A percentile compares a stretch with the other conserved stretches of the same genome.
phyloP scores from a whole-genome alignment of 805 yeast species.

The Nakazawaea ishiwadae region DNA sequence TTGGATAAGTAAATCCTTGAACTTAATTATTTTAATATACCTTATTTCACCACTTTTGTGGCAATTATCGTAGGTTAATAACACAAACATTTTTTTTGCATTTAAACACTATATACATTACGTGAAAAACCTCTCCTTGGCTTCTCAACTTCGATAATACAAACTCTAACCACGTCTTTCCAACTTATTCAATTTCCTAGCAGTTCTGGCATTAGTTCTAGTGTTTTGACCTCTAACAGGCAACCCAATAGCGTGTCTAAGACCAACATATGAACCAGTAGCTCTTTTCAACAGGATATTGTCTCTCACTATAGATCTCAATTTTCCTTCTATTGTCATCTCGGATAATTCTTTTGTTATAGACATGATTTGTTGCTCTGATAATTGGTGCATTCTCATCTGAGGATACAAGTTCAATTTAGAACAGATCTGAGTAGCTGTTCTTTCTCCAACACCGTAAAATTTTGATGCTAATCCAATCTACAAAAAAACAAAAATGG shows the following conservation, averaged over 20 bases:
- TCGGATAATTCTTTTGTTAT: constrained; percentile 84
- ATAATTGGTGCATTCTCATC: constrained; percentile 91
- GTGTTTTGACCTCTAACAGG: constrained; percentile 92
- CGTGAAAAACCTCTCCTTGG: background rate
- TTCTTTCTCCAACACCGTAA: constrained; percentile 78
- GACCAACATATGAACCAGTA: constrained; percentile 84
- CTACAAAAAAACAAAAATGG: constrained; percentile 17
- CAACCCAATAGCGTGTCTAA: constrained; percentile 79
- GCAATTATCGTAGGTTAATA: too few relatives aligned
- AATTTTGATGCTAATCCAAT: constrained; percentile 75
- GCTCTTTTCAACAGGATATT: constrained; percentile 75
- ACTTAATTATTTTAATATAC: too few relatives aligned
- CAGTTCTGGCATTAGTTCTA: constrained; percentile 85
- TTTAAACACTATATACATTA: background rate
- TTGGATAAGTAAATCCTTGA: too few relatives aligned
- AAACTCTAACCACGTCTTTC: constrained; percentile 50
- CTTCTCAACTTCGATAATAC: too few relatives aligned
- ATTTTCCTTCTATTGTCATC: constrained; percentile 76
- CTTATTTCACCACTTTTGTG: too few relatives aligned
- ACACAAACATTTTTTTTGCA: background rate
- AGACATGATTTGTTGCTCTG: constrained; percentile 82
- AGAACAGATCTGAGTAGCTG: constrained; percentile 76
- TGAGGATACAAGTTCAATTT: constrained; percentile 86
- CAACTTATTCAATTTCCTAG: constrained; percentile 75
- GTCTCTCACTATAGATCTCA: constrained; percentile 66